Conservation (phyloP, 2,329 filamentous ascomycete species). For the Aspergillus fructus region DNA sequence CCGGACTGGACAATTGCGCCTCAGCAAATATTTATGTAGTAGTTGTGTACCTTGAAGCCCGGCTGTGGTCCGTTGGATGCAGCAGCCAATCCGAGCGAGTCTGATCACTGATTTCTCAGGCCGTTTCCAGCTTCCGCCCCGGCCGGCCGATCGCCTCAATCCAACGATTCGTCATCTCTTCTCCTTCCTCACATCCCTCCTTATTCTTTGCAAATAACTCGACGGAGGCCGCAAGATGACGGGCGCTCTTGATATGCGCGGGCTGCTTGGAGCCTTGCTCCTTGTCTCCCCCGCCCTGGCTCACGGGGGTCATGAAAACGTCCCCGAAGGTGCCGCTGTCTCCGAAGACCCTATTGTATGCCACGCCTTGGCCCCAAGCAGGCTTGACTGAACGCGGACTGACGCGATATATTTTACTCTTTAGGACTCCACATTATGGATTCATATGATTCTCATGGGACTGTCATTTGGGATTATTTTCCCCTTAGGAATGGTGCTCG, state of each 20-base stretch:
- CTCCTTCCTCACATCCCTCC: not conserved
- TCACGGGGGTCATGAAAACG: conserved; percentile 57
- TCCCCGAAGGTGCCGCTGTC: conserved; percentile 68
- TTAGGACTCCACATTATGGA: conserved; percentile 81
- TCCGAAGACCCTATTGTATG: conserved; percentile 73
- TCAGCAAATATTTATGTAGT: not conserved
- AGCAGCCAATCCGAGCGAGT: conserved; percentile 13
- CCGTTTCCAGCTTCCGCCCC: not conserved
- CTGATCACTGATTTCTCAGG: conserved; percentile 8
- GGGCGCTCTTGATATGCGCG: conserved; percentile 17
- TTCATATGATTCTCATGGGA: conserved; percentile 86
- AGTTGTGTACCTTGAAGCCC: not conserved
- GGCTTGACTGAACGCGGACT: conserved; percentile 3
- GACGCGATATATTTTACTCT: not conserved
- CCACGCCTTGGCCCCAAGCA: not conserved
- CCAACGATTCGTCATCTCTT: conserved; percentile 5
- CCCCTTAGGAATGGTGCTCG: conserved; percentile 91
- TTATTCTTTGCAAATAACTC: not conserved
- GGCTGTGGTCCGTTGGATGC: not conserved
- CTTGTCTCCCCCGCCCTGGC: conserved; percentile 35
- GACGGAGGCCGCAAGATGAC: conserved; percentile 14
- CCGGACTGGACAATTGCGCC: not conserved
- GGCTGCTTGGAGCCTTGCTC: conserved; percentile 27
- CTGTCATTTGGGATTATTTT: conserved; percentile 89
- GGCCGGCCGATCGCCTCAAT: not conserved